These are phyloP conservation scores for Penicillium fimorum DNA, from an alignment of 495 filamentous ascomycete species.

Conservation along the genomic window DNA sequence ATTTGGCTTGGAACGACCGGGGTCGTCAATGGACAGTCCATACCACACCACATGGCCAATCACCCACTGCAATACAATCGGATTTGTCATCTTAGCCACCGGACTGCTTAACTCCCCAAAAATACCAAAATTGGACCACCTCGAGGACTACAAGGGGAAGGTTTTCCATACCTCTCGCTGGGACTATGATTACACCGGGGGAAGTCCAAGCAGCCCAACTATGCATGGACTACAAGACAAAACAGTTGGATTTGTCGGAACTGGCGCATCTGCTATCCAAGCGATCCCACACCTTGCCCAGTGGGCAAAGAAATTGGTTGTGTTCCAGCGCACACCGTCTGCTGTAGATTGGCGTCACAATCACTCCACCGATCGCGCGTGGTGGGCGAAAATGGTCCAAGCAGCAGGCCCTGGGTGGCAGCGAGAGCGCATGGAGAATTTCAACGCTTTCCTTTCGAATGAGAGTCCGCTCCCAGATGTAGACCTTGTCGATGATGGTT, in stretches of 20 bases:
- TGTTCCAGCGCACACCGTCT: slow-evolving; percentile 53
- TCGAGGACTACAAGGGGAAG: slow-evolving; percentile 22
- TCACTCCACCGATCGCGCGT: slow-evolving; percentile 3
- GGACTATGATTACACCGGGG: slow-evolving; percentile 51
- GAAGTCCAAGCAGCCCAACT: slow-evolving; percentile 39
- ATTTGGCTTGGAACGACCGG: slow-evolving; percentile 12
- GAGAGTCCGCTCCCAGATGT: background rate
- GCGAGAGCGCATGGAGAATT: slow-evolving; percentile 14
- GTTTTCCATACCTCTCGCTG: slow-evolving; percentile 45
- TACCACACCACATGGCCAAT: background rate
- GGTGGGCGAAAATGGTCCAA: slow-evolving; percentile 35
- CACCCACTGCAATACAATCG: slow-evolving; percentile 1
- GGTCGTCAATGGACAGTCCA: background rate
- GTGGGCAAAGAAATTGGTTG: slow-evolving; percentile 35
- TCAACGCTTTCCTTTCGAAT: slow-evolving; percentile 9
- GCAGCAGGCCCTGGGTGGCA: slow-evolving; percentile 50
- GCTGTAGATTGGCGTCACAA: slow-evolving; percentile 45
- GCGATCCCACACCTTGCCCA: slow-evolving; percentile 35
- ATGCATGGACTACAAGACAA: slow-evolving; percentile 43
- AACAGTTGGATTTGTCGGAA: slow-evolving; percentile 48
- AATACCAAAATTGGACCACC: slow-evolving; percentile 25
- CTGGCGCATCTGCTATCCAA: slow-evolving; percentile 49
- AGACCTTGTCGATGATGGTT: slow-evolving; percentile 41
- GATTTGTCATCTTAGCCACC: slow-evolving; percentile 21
- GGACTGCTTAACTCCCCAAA: slow-evolving; percentile 23